phyloP scores from a whole-genome alignment of 225 moss, liverwort and hornwort species.

The Physcomitrellopsis africana region DNA sequence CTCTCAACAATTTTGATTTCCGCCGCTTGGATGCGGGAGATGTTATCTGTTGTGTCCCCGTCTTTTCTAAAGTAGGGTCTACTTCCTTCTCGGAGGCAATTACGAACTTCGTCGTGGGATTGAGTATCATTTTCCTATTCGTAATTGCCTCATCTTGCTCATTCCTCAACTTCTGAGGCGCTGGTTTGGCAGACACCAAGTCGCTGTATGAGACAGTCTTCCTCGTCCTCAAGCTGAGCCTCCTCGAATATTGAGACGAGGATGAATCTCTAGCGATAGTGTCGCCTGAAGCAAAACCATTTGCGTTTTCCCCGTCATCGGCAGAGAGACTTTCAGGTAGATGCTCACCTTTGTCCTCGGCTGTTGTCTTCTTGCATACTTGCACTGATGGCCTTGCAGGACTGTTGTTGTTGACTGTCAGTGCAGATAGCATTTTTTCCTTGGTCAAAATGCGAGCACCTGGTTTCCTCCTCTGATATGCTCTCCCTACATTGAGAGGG shows the following conservation, averaged over 20 bases:
- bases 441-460: slow-evolving; percentile 23
- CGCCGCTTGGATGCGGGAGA: slow-evolving; percentile 26
- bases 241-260: slow-evolving; percentile 29
- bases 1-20: slow-evolving; percentile 39
- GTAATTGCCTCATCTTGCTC: slow-evolving; percentile 34
- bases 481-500: slow-evolving; percentile 39
- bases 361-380: slow-evolving; percentile 27
- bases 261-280: slow-evolving; percentile 26
- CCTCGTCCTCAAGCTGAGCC: slow-evolving; percentile 37
- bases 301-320: slow-evolving; percentile 27
- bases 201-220: slow-evolving; percentile 42
- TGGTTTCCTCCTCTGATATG: slow-evolving; percentile 52
- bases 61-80: slow-evolving; percentile 20
- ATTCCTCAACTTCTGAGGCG: slow-evolving; percentile 21
- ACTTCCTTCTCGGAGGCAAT: slow-evolving; percentile 18
- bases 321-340: slow-evolving; percentile 13
- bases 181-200: slow-evolving; percentile 38
- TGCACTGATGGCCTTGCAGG: slow-evolving; percentile 24
- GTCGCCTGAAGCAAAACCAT: slow-evolving; percentile 17
- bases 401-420: slow-evolving; percentile 20
- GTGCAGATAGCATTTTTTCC: slow-evolving; percentile 41
- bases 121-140: slow-evolving; percentile 26
- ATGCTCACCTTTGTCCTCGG: slow-evolving; percentile 29
- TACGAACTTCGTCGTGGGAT: slow-evolving; percentile 20
- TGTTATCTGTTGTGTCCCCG: slow-evolving; percentile 20